Evolutionary conservation across 2,329 filamentous ascomycete genomes (phyloP).

Genomic region (Orbilia brochopaga): DNA sequence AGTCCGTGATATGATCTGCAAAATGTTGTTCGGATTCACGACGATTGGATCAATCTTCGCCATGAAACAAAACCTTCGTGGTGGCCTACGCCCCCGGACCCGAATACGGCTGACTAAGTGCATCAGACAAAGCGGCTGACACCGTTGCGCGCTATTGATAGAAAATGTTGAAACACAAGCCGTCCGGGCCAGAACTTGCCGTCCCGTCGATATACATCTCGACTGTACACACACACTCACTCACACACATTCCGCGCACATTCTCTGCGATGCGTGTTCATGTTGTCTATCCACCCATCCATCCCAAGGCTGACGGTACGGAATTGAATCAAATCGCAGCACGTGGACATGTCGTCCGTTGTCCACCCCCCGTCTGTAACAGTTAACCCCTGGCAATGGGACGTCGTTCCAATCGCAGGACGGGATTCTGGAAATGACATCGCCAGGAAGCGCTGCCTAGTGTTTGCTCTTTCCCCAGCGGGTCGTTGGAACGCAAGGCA

Average conservation of each 20-base stretch:
- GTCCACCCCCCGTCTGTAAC: neutral
- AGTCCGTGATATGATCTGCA: too few relatives aligned
- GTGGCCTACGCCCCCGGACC: too few relatives aligned
- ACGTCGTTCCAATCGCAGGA: slow-evolving; percentile 1
- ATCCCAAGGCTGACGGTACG: neutral
- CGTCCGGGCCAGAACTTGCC: neutral
- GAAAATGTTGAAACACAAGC: slow-evolving; percentile 4
- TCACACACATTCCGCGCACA: too few relatives aligned
- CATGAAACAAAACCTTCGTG: too few relatives aligned
- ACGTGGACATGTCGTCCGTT: slow-evolving; percentile 4
- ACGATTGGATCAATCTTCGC: too few relatives aligned
- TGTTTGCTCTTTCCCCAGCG: slow-evolving; percentile 3
- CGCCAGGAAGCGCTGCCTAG: slow-evolving; percentile 10
- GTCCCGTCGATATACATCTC: slow-evolving; percentile 1
- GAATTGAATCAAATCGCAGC: neutral
- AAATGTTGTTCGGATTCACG: too few relatives aligned
- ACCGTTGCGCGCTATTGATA: neutral
- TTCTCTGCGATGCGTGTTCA: too few relatives aligned
- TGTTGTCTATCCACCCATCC: too few relatives aligned
- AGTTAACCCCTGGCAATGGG: neutral
- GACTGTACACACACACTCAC: too few relatives aligned
- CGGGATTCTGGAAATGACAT: slow-evolving; percentile 3
- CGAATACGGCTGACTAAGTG: too few relatives aligned
- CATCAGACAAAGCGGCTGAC: too few relatives aligned
- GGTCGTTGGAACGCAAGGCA: neutral